Percentiles rank a stretch among this genome's conserved stretches.
Evolutionary conservation across 495 filamentous ascomycete species (phyloP).

Genomic region (Clohesyomyces aquaticus): DNA sequence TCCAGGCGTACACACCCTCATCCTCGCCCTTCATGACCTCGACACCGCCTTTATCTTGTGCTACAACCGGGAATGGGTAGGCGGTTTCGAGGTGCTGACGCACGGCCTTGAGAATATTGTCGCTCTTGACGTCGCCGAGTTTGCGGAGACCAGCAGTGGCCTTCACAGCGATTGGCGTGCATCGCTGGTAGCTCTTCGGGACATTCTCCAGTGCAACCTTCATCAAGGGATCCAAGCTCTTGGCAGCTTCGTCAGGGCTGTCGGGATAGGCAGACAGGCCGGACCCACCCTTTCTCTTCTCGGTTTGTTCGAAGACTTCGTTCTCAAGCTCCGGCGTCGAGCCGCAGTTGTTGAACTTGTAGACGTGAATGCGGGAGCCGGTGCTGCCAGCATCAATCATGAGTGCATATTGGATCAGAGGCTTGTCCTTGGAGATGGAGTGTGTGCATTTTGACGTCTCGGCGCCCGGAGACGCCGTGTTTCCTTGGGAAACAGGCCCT

Average conservation of each 20-base stretch:
- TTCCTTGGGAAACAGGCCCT: constrained; percentile 19
- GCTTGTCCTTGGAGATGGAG: constrained; percentile 81
- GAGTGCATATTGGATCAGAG: constrained; percentile 92
- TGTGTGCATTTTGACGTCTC: constrained; percentile 76
- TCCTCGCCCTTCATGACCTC: constrained; percentile 95
- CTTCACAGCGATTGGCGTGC: constrained; percentile 92
- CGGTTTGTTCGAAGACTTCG: constrained; percentile 88
- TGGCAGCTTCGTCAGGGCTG: constrained; percentile 84
- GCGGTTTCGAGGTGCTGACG: constrained; percentile 78
- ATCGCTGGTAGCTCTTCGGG: constrained; percentile 82
- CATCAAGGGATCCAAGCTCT: constrained; percentile 85
- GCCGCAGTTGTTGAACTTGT: constrained; percentile 98
- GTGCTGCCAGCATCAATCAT: constrained; percentile 99
- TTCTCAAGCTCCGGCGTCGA: constrained; percentile 90
- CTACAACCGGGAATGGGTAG: constrained; percentile 93
- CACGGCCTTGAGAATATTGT: constrained; percentile 84
- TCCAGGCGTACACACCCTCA: constrained; percentile 99
- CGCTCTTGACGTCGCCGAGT: constrained; percentile 78
- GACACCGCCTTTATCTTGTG: constrained; percentile 79
- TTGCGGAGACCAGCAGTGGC: constrained; percentile 91
- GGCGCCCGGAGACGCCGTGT: constrained; percentile 56
- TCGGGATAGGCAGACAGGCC: constrained; percentile 84
- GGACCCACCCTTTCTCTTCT: constrained; percentile 73
- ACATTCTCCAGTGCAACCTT: constrained; percentile 80
- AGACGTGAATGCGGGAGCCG: constrained; percentile 96